Evolutionary conservation across 345 rosid genomes (phyloP), one percentile per base, ranked within the genome.

Genomic region (Ceriops zippeliana): DNA sequence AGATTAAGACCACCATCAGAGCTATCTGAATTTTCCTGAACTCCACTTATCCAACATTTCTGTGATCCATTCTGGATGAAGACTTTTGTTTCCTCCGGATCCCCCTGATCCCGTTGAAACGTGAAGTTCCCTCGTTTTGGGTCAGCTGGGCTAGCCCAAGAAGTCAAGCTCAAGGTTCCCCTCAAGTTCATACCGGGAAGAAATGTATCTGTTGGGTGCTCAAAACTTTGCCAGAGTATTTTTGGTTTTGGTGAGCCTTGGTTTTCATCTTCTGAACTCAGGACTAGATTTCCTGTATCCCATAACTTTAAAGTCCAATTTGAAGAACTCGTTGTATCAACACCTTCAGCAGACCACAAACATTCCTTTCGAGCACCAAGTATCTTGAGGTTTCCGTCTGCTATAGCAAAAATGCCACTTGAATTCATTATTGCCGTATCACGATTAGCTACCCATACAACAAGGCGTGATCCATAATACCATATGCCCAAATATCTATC

Each of bases 71-170:
- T 79, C 73, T 70, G 72, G 73, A 82, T 81, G 22, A 73, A 73
- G 72, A 72, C 84, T 68, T 80, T 80, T 37, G n/a, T 72, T 16
- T 0, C 3, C 5, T 60, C 75, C 54, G 59, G 77, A 66, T 82
- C 86, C 73, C 38, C 75, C 54, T 56, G 77, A 66, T 82, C 86
- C 73, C 38, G 61, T 74, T 73, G 69, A 60, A 88, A 88, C 1
- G 79, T 76, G 77, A 81, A 90, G 74, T 80, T 74, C 54, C 96
- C 95, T n/a, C 78, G 73, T 15, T 83, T 67, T 5, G 97, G 97
- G 57, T 90, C 87, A 51, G 76, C 69, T 26, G 15, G 30, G 58
- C 83, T 78, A 62, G 58, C 74, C 92, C 95, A 90, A 7, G 92
- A 89, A 74, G 77, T 75, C 56, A 87, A 62, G 1, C 58, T 66